Conservation (phyloP, 169 alveolate genomes). For the Cryptosporidium canis region DNA sequence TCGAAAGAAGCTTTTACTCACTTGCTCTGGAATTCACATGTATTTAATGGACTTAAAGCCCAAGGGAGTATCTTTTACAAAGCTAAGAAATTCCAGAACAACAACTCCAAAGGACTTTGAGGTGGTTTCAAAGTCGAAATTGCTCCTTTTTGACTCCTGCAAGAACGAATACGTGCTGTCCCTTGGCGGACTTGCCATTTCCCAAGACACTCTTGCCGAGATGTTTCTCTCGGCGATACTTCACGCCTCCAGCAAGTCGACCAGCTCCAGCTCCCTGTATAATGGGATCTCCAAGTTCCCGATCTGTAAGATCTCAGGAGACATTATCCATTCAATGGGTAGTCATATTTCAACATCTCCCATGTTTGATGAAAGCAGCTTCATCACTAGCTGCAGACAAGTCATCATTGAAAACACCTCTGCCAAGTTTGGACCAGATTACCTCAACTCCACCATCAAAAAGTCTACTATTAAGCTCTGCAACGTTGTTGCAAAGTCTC, state of each 20-base stretch:
- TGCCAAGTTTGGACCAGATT: no score
- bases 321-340: neutral
- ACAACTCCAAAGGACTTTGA: neutral
- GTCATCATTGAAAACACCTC: neutral
- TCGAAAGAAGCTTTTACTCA: slow-evolving; percentile 5
- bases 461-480: slow-evolving; percentile 20
- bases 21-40: slow-evolving; percentile 29
- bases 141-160: neutral
- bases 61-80: neutral
- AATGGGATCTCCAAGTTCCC: slow-evolving; percentile 19
- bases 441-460: neutral
- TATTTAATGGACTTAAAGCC: slow-evolving; percentile 3
- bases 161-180: neutral
- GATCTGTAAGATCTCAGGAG: slow-evolving; percentile 11
- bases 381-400: neutral
- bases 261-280: slow-evolving; percentile 3
- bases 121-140: neutral
- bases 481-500: neutral
- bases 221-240: neutral
- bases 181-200: neutral
- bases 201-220: slow-evolving; percentile 59
- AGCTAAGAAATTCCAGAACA: neutral
- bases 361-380: neutral
- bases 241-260: neutral
- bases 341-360: neutral